Evolutionary conservation across 306 rosid genomes (phyloP).

Genomic region (Alnus rubra): DNA sequence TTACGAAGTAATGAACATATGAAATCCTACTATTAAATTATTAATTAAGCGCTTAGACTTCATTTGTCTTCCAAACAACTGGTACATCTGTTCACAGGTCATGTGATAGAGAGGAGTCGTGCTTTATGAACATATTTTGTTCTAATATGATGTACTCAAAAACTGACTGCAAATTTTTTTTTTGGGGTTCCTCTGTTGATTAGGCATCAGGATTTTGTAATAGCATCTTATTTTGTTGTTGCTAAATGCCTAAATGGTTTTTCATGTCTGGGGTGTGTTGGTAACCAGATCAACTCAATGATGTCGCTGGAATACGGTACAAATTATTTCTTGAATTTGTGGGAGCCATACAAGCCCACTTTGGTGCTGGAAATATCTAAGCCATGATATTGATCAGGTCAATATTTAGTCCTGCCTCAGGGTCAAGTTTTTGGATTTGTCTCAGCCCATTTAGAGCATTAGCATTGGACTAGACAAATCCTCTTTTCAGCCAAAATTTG

Average conservation of each 20-base stretch:
- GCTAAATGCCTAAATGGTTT: neutral
- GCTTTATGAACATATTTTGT: neutral
- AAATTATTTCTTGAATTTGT: neutral
- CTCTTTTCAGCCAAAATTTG: too few relatives aligned
- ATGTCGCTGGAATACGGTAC: neutral
- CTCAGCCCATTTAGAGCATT: too few relatives aligned
- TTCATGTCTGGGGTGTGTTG: neutral
- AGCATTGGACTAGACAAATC: too few relatives aligned
- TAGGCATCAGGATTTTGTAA: neutral
- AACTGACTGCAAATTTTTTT: neutral
- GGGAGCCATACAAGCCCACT: neutral
- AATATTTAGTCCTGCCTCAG: neutral
- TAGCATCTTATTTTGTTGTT: neutral
- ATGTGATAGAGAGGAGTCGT: constrained; percentile 2
- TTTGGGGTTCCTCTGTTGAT: neutral
- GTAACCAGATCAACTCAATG: constrained; percentile 6
- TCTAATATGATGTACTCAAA: neutral
- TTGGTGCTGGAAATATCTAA: neutral
- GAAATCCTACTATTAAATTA: neutral
- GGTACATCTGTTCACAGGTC: neutral
- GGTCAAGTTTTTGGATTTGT: neutral
- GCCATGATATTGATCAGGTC: neutral
- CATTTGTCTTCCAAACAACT: constrained; percentile 15
- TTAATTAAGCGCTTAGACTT: neutral
- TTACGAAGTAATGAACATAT: neutral